Conservation (phyloP, 306 rosid genomes). For the Cucurbita pepo region DNA sequence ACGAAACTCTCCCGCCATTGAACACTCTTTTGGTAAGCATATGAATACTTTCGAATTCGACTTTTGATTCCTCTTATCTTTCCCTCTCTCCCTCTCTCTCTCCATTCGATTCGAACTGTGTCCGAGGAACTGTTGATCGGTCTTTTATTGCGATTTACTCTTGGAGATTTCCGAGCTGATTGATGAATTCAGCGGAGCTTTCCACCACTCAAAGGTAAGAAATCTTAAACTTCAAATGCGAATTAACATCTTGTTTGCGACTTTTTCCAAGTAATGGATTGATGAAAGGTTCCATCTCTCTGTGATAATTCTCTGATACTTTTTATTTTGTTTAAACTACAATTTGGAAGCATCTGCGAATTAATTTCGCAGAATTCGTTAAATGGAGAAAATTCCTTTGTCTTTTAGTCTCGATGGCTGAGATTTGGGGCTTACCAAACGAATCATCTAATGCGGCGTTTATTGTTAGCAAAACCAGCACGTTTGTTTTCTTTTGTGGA, state of each 20-base stretch:
- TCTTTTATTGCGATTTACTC: neutral
- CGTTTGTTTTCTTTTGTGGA: neutral
- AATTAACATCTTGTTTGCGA: neutral
- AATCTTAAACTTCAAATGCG: neutral
- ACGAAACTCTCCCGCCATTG: neutral
- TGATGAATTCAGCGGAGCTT: neutral
- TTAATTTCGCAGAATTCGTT: neutral
- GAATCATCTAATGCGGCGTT: neutral
- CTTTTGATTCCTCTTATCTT: neutral
- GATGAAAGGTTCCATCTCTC: neutral
- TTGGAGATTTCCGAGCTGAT: neutral
- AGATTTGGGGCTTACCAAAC: neutral
- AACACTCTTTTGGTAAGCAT: neutral
- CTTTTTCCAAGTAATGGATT: neutral
- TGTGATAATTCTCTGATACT: neutral
- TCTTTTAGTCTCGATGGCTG: neutral
- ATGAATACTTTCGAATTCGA: neutral
- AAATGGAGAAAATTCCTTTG: neutral
- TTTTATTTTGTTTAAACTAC: neutral
- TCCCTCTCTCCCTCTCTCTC: neutral
- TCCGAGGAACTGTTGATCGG: neutral
- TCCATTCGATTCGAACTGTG: neutral
- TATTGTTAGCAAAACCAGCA: neutral
- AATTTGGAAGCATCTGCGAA: neutral
- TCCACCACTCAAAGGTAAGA: neutral